phyloP scores from a whole-genome alignment of 2,329 filamentous ascomycete genomes.

The Hypoxylon sp. region DNA sequence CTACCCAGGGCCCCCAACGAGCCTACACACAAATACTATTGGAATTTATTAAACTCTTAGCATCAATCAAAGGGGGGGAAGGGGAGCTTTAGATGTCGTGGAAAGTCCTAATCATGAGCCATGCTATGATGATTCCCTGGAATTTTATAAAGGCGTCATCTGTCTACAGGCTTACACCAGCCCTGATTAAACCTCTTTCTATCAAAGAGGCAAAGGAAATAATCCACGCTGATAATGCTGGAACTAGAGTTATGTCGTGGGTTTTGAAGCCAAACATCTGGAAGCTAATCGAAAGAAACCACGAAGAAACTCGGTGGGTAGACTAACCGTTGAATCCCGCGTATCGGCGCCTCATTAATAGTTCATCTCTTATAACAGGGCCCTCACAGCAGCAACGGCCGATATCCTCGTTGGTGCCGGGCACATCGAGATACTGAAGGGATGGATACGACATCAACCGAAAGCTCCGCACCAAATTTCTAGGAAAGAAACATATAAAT shows the following conservation, averaged over 20 bases:
- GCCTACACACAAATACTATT: too few species aligned
- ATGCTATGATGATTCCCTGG: background rate
- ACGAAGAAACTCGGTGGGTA: background rate
- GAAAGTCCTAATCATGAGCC: background rate
- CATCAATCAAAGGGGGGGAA: background rate
- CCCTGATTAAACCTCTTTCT: background rate
- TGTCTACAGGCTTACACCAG: background rate
- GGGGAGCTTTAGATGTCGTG: background rate
- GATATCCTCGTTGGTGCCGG: background rate
- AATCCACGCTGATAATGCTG: background rate
- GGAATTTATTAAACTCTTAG: too few species aligned
- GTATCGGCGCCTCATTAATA: background rate
- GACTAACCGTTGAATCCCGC: background rate
- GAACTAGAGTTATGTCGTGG: background rate
- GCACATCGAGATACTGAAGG: background rate
- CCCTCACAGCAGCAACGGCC: background rate
- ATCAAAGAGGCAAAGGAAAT: background rate
- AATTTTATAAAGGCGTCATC: background rate
- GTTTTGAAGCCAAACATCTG: background rate
- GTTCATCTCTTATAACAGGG: background rate
- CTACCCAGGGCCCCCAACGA: background rate
- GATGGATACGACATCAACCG: background rate
- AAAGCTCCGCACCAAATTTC: accelerated
- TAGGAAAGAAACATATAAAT: background rate
- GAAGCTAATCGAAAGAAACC: background rate